phyloP scores from a whole-genome alignment of 2,329 filamentous ascomycete genomes.

The Akanthomyces lecanii region DNA sequence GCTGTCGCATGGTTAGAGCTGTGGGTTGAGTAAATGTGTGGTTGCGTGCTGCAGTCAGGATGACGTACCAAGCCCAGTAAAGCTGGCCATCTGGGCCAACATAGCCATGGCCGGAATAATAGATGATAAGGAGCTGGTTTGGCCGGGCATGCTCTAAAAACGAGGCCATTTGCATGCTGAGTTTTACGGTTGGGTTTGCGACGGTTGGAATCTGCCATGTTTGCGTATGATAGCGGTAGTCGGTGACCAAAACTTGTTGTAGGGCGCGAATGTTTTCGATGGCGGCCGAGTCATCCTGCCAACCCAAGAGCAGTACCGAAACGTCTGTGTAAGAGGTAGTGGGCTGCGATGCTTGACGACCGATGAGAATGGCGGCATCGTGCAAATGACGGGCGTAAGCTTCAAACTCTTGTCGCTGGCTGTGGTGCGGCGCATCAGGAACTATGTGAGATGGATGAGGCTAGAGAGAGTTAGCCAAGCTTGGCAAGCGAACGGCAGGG shows the following conservation, averaged over 20 bases:
- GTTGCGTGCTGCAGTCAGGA: not conserved
- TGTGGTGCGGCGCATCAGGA: constrained; percentile 21
- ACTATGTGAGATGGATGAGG: constrained; percentile 10
- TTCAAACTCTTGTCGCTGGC: constrained; percentile 60
- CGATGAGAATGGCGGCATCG: constrained; percentile 64
- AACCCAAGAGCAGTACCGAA: constrained; percentile 57
- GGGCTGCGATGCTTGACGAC: constrained; percentile 57
- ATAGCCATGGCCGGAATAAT: constrained; percentile 60
- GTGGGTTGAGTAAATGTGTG: constrained; percentile 16
- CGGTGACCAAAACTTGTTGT: constrained; percentile 54
- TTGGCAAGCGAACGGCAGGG: constrained; percentile 34
- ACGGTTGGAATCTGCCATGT: constrained; percentile 58
- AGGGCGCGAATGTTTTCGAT: constrained; percentile 52
- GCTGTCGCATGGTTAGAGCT: constrained; percentile 48
- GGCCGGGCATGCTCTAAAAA: constrained; percentile 55
- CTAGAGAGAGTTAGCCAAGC: constrained; percentile 11
- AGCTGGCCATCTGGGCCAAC: constrained; percentile 56
- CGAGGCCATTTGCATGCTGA: constrained; percentile 55
- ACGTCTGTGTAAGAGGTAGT: constrained; percentile 45
- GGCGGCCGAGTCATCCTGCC: constrained; percentile 56
- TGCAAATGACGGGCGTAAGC: constrained; percentile 63
- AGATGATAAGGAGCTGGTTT: constrained; percentile 60
- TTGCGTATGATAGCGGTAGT: constrained; percentile 58
- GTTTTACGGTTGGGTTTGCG: constrained; percentile 56
- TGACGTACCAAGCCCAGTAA: constrained; percentile 60